Evolutionary conservation across 768 basidiomycete genomes (phyloP), one percentile per base, ranked within the genome.

Genomic region (Boletus pseudopeckii): DNA sequence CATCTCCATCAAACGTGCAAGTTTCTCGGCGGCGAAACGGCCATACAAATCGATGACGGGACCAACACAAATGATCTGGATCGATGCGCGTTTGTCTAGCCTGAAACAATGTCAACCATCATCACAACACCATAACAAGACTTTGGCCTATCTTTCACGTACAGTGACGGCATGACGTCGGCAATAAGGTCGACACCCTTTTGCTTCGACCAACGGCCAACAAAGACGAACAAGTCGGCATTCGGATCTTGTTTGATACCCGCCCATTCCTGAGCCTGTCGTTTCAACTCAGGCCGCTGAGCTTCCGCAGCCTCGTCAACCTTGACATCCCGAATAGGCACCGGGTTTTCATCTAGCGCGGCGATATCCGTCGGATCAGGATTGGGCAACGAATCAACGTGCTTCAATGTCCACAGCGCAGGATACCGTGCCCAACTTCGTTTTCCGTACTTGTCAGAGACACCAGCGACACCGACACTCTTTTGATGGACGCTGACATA

Each of bases 131-230:
- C 1, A 9, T 11, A 5, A n/a, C 22, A 10, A 28, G 32, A n/a
- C n/a, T n/a, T n/a, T 0, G 22, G 17, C 36, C 0, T 5, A 20
- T n/a, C 4, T 14, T n/a, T 9, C 13, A 80, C 89, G 63, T 65
- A 90, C 85, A 97, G 65, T 4, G 82, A 80, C 22, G 93, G 94
- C 90, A 97, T 90, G 57, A 97, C 86, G 71, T 97, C 94, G 9
- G 94, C 94, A 60, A 97, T 97, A 40, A 97, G 76, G 73, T 97
- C 94, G n/a, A 97, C 92, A 72, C 90, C 94, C 72, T 97, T 97
- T 71, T 97, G 94, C 71, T 96, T 97, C 6, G 94, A 97, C 94
- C 94, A 97, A 58, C 94, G 88, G 67, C 94, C 94, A 58, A 97
- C 94, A 71, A 97, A 96, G 57, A 97, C 94, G 66, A 97, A 96